These are phyloP conservation scores for Cadophora sp. DNA, from an alignment of 2,329 filamentous ascomycete genomes.

Conservation along the genomic window DNA sequence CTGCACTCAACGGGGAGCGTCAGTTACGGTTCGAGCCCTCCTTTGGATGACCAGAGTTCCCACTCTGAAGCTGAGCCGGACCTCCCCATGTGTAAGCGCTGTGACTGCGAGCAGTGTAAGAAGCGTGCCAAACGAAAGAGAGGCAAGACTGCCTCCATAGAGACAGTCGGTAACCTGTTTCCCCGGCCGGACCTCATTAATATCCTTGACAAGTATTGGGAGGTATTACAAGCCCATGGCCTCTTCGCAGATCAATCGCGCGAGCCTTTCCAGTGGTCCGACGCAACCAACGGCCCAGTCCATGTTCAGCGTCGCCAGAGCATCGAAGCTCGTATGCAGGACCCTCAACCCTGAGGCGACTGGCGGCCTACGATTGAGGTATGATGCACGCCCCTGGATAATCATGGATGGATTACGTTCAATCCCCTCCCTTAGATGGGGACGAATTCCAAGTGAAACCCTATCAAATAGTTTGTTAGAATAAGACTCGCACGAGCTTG, in stretches of 20 bases:
- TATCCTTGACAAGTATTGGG: not conserved
- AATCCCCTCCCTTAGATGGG: too few relatives aligned
- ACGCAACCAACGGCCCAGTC: not conserved
- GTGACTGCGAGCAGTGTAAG: not conserved
- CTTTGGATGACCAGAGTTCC: too few relatives aligned
- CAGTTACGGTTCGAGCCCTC: too few relatives aligned
- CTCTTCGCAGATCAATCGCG: not conserved
- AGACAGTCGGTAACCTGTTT: not conserved
- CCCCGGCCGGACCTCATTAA: not conserved
- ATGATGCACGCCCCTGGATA: too few relatives aligned
- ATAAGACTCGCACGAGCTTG: too few relatives aligned
- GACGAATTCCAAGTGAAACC: too few relatives aligned
- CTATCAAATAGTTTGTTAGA: too few relatives aligned
- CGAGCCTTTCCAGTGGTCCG: not conserved
- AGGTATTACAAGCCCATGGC: not conserved
- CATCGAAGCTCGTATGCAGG: too few relatives aligned
- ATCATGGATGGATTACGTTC: too few relatives aligned
- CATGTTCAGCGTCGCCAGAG: conserved; percentile 1
- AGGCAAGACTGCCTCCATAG: not conserved
- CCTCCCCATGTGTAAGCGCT: not conserved
- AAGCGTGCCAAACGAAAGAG: not conserved
- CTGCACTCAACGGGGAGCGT: too few relatives aligned
- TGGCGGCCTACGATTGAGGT: too few relatives aligned
- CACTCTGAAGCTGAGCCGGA: not conserved
- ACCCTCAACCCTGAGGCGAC: too few relatives aligned